Evolutionary conservation across 805 yeast genomes (phyloP).

Genomic region (Saccharomyces jurei): DNA sequence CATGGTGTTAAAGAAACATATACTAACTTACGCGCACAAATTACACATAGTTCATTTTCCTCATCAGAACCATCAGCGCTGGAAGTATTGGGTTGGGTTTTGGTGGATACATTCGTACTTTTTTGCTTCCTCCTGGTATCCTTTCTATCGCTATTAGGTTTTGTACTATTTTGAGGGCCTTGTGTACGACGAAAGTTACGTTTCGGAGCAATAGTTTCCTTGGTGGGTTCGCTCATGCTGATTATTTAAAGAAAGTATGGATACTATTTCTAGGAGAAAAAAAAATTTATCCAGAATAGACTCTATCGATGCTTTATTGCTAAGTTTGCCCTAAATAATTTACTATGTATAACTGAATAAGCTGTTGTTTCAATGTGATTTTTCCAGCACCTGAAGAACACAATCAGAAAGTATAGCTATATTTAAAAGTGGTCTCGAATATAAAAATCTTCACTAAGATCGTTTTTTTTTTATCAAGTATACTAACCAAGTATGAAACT

Average conservation of each 20-base stretch:
- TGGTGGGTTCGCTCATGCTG: not conserved
- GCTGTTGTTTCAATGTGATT: not conserved
- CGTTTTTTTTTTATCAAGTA: not conserved
- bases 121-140: conserved; percentile 1
- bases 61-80: conserved; percentile 27
- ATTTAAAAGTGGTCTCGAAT: not conserved
- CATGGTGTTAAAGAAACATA: conserved; percentile 72
- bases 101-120: not conserved
- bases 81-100: not conserved
- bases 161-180: conserved; percentile 11
- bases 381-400: not conserved
- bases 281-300: not conserved
- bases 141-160: conserved; percentile 1
- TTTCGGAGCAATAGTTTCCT: not conserved
- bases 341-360: not conserved
- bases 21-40: conserved; percentile 71
- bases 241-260: not conserved
- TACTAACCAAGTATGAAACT: not conserved
- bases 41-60: conserved; percentile 52
- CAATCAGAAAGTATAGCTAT: not conserved
- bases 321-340: not conserved
- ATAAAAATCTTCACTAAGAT: not conserved
- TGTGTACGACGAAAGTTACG: conserved; percentile 16
- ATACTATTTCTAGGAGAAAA: not conserved
- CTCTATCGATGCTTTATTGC: not conserved